Evolutionary conservation across 495 filamentous ascomycete species (phyloP), one percentile per base, ranked within the genome.

Genomic region (Xylaria venustula): DNA sequence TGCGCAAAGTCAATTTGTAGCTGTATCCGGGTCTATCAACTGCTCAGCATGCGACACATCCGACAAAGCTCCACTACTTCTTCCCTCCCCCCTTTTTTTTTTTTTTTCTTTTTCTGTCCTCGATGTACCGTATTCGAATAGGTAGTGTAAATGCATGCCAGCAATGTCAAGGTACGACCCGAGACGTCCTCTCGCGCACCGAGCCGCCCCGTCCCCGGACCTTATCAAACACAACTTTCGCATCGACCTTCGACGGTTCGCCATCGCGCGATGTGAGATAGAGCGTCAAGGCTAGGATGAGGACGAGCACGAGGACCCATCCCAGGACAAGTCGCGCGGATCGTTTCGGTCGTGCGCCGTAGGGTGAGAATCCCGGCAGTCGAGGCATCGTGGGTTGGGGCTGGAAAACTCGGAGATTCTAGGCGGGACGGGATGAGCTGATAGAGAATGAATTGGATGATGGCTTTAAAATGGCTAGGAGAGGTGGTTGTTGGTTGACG

Each of bases 261-360:
- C 55, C 47, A 25, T 64, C 62, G 1, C 66, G 68, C 15, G 64
- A 61, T 5, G 61, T 51, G 0, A 75, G 14, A 40, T 61, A 73
- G 64, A 70, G 67, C 1, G 63, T 72, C 32, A 68, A 6, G 17
- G 54, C 62, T n/a, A 72, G 20, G 4, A 73, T 49, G 11, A 64
- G n/a, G 32, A 69, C 34, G 19, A 75, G 70, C 9, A 56, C 44
- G 7, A 30, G n/a, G 17, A 72, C 37, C 72, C 72, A 75, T 26
- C 63, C n/a, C 3, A 68, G 1, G 25, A 73, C 63, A 20, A 73
- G 60, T 17, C 54, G 64, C 8, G 58, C 25, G 5, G 71, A 72
- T 8, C 69, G 72, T n/a, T 61, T 58, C 20, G 61, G 62, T n/a
- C 67, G 58, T 2, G 67, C 69, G 53, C 58, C 60, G 58, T 73